These are phyloP conservation scores for Aspergillus brasiliensis DNA, from an alignment of 2,329 filamentous ascomycete genomes.

Conservation along the genomic window DNA sequence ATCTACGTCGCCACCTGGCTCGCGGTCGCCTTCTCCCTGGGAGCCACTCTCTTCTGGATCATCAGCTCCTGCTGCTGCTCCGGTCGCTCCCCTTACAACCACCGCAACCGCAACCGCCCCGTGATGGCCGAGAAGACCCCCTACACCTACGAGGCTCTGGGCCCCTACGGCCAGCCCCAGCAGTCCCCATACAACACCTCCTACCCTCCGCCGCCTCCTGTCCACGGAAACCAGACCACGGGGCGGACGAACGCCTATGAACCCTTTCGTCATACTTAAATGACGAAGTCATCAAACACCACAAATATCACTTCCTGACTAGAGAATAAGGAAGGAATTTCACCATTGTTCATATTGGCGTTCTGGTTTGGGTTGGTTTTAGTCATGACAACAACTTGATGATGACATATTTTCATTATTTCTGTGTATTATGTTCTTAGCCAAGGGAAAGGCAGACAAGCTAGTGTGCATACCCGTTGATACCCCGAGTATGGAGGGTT, in stretches of 20 bases:
- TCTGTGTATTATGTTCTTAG: background rate
- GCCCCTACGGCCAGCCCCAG: conserved; percentile 26
- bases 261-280: conserved; percentile 41
- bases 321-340: background rate
- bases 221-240: conserved; percentile 25
- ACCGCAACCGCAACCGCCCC: conserved; percentile 42
- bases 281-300: background rate
- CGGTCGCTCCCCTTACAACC: conserved; percentile 58
- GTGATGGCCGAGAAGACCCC: conserved; percentile 61
- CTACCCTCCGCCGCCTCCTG: conserved; percentile 31
- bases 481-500: background rate
- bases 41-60: conserved; percentile 83
- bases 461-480: background rate
- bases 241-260: conserved; percentile 38
- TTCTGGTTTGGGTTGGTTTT: background rate
- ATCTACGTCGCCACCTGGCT: conserved; percentile 79
- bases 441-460: background rate
- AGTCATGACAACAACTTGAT: background rate
- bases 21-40: conserved; percentile 74
- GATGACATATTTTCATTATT: background rate
- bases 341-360: background rate
- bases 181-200: conserved; percentile 28
- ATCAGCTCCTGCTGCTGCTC: conserved; percentile 90
- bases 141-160: conserved; percentile 62
- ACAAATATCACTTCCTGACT: background rate